phyloP scores from a whole-genome alignment of 2,329 filamentous ascomycete species.

The Talaromyces funiculosus region DNA sequence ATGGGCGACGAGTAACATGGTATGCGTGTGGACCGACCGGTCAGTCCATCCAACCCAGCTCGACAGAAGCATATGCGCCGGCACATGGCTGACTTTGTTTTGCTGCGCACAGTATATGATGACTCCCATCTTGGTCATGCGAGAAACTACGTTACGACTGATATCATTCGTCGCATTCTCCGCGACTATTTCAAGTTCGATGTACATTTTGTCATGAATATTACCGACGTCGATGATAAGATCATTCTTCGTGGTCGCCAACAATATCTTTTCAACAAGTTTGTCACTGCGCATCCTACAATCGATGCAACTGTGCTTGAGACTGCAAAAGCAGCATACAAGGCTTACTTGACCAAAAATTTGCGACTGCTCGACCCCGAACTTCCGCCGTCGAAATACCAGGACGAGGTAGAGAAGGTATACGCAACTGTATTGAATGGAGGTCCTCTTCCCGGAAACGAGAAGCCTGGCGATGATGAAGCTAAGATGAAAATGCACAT shows the following conservation, averaged over 20 bases:
- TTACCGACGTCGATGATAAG: constrained; percentile 78
- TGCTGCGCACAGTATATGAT: constrained; percentile 56
- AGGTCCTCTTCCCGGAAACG: constrained; percentile 49
- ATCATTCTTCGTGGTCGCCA: constrained; percentile 65
- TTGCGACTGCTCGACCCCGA: constrained; percentile 46
- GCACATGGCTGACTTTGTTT: constrained; percentile 33
- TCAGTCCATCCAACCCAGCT: background rate
- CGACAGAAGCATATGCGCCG: constrained; percentile 50
- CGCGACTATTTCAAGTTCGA: constrained; percentile 77
- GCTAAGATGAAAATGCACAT: constrained; percentile 90
- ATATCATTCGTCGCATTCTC: constrained; percentile 79
- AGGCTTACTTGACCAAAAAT: constrained; percentile 63
- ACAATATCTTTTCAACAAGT: constrained; percentile 69
- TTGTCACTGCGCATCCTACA: constrained; percentile 50
- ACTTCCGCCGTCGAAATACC: constrained; percentile 44
- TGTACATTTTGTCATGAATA: constrained; percentile 87
- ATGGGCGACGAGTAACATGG: constrained; percentile 67
- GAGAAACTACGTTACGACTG: constrained; percentile 83
- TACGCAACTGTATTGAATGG: constrained; percentile 54
- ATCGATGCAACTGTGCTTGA: constrained; percentile 43
- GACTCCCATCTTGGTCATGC: constrained; percentile 78
- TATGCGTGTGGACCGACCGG: constrained; percentile 80
- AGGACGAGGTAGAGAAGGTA: constrained; percentile 42
- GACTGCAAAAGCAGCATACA: constrained; percentile 48
- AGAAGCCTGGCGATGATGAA: constrained; percentile 65